Evolutionary conservation across 2,329 filamentous ascomycete species (phyloP).

Genomic region (Acarospora socialis): DNA sequence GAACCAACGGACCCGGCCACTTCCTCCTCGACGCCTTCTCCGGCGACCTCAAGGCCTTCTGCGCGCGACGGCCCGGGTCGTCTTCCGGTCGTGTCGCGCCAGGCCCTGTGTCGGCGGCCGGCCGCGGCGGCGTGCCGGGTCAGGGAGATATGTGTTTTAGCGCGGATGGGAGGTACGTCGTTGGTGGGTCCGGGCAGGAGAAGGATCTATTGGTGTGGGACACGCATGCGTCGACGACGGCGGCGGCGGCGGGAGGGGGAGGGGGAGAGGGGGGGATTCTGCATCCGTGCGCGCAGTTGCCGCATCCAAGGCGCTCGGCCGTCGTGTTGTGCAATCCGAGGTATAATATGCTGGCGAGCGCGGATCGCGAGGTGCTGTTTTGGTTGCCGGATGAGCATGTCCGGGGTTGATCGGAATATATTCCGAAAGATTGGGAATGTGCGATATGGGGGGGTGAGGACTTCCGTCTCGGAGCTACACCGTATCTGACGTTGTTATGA

Average conservation of each 20-base stretch:
- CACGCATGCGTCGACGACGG: too few relatives aligned
- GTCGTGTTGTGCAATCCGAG: slow-evolving; percentile 80
- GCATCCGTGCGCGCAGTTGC: slow-evolving; percentile 25
- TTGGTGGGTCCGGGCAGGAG: slow-evolving; percentile 58
- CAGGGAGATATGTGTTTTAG: slow-evolving; percentile 76
- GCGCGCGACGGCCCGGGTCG: slow-evolving; percentile 17
- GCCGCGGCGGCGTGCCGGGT: slow-evolving; percentile 25
- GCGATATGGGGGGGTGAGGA: too few relatives aligned
- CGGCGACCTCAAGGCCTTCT: slow-evolving; percentile 56
- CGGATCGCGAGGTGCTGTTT: slow-evolving; percentile 69
- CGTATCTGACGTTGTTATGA: too few relatives aligned
- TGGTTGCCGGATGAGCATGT: slow-evolving; percentile 58
- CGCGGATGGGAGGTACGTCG: slow-evolving; percentile 74
- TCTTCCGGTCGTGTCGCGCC: too few relatives aligned
- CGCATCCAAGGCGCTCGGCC: slow-evolving; percentile 45
- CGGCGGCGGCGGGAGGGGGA: slow-evolving; percentile 39
- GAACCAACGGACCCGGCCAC: slow-evolving; percentile 62
- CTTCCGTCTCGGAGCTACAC: too few relatives aligned
- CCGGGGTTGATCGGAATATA: too few relatives aligned
- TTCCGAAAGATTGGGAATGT: too few relatives aligned
- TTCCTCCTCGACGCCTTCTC: slow-evolving; percentile 90
- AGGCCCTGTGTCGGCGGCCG: slow-evolving; percentile 36
- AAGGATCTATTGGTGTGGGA: slow-evolving; percentile 80
- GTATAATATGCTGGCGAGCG: slow-evolving; percentile 82
- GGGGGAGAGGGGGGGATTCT: slow-evolving; percentile 40